Base-by-base conservation (phyloP, 768 basidiomycete genomes). In the Boletus eberwhitei region DNA sequence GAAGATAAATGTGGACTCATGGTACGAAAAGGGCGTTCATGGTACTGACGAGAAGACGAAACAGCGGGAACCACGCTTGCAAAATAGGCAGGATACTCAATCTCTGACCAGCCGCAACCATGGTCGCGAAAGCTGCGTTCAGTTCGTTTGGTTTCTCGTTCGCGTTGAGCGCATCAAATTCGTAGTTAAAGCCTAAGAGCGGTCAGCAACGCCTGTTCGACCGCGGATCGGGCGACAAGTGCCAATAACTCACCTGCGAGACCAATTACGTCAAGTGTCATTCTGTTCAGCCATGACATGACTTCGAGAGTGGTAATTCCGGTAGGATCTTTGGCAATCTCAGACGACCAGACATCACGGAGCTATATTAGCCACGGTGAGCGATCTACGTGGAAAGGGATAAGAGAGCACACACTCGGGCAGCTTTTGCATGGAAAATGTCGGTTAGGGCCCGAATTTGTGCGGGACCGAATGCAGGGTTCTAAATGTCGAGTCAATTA, bases 391-490 rank as follows among this genome's bases (percentile, higher is more conserved):
- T 17, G 13, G 21, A 21, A 32, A 46, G 5, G 8, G 11, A 19
- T 22, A 8, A 14, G 36, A 22, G 3, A 24, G 9, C 3, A n/a
- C 61, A 29, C 63, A 82, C 84, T 66, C 81, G 71, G 5, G 76
- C 55, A 1, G 85, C 71, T 64, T 85, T 86, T 7, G 80, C 76
- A 4, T 82, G 55, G 55, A 87, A 85, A 21, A 85, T 79, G 16
- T 75, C 75, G 0, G 82, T 83, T n/a, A 86, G 62, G 49, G 80
- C 79, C 2, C 84, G 73, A 38, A 87, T 76, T 60, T 86, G 83
- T 1, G 77, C 69, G 2, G 76, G 74, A 5, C 85, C 82, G 60
- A 87, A 87, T 0, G 84, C 84, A n/a, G 85, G 85, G 56, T 86
- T 87, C 85, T 76, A n/a, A n/a, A 29, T 9, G 21, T 22, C 12